Conservation (phyloP, 2,329 filamentous ascomycete species). For the Curvularia sp. region DNA sequence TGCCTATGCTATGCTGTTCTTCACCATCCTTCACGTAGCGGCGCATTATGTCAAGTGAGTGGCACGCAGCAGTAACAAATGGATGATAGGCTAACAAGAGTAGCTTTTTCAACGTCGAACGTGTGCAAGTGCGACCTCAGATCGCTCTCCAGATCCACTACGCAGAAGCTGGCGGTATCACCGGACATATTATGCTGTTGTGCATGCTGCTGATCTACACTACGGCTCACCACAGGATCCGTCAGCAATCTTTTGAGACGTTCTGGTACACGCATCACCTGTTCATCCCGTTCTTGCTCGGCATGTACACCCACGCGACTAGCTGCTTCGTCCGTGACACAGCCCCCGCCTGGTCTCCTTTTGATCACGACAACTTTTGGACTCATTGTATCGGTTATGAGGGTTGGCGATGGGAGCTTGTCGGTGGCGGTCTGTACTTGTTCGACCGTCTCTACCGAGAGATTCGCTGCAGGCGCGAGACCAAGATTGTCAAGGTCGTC, state of each 20-base stretch:
- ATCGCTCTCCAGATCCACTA: constrained; percentile 92
- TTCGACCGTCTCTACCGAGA: constrained; percentile 90
- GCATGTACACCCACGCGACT: constrained; percentile 92
- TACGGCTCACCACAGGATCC: constrained; percentile 88
- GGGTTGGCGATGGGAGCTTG: constrained; percentile 96
- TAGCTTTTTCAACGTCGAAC: constrained; percentile 95
- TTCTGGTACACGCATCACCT: constrained; percentile 99
- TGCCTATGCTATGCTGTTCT: constrained; percentile 86
- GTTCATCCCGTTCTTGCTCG: constrained; percentile 95
- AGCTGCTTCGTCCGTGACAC: constrained; percentile 96
- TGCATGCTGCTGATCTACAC: constrained; percentile 99
- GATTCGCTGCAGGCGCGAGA: constrained; percentile 80
- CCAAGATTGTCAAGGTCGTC: constrained; percentile 91
- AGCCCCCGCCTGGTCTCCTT: constrained; percentile 74
- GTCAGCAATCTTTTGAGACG: constrained; percentile 95
- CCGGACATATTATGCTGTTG: constrained; percentile 96
- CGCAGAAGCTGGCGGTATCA: constrained; percentile 85
- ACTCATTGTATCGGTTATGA: constrained; percentile 91
- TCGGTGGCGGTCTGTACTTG: constrained; percentile 84
- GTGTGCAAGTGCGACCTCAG: constrained; percentile 78
- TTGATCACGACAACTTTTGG: constrained; percentile 85
- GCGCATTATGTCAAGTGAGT: constrained; percentile 93
- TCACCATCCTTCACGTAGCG: constrained; percentile 75
- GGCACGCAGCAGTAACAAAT: neutral
- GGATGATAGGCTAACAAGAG: constrained; percentile 19